Base-by-base conservation (phyloP, 2,329 filamentous ascomycete genomes). In the Pseudodiploospora longispora region DNA sequence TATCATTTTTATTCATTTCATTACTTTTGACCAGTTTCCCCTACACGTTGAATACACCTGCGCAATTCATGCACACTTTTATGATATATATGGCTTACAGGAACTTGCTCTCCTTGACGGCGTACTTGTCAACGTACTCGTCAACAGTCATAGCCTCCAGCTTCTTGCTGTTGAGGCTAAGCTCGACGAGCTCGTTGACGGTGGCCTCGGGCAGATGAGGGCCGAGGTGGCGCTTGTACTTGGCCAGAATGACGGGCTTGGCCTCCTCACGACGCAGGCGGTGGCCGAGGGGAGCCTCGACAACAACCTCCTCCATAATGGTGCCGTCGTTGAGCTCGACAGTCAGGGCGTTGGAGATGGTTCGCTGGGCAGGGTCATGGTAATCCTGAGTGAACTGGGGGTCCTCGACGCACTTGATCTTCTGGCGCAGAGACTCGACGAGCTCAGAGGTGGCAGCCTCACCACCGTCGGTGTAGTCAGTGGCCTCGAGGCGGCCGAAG, bases 321-420 rank as follows among this genome's bases (percentile, higher is more conserved):
- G 89, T 95, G 58, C 93, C 93, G 63, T 97, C 91, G 66, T 95
- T 93, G 55, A 98, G 77, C 59, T 85, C 91, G 47, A 98, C 90
- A 30, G 90, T 96, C 53, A 98, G 76, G 6, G 90, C 93, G 72
- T 98, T 98, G 66, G 89, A 88, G 69, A 98, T 98, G 67, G 89
- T 96, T 58, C 93, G 87, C 73, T 94, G 87, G 55, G 77, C 73
- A 30, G 93, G 88, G 73, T 97, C 78, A 65, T 98, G 93, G 81
- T 98, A 98, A 69, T 97, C 91, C 63, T 76, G 70, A 55, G 93
- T 97, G 76, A 90, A 97, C 68, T 91, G 79, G 46, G 88, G 85
- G 70, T 98, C 93, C 71, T 98, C 93, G 43, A 96, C 88, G 68
- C 93, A 98, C 67, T 81, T 82, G 73, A 98, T 97, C 74, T 87